Base-by-base conservation (phyloP, 768 basidiomycete genomes). In the Boletus pseudo-olivaceus region DNA sequence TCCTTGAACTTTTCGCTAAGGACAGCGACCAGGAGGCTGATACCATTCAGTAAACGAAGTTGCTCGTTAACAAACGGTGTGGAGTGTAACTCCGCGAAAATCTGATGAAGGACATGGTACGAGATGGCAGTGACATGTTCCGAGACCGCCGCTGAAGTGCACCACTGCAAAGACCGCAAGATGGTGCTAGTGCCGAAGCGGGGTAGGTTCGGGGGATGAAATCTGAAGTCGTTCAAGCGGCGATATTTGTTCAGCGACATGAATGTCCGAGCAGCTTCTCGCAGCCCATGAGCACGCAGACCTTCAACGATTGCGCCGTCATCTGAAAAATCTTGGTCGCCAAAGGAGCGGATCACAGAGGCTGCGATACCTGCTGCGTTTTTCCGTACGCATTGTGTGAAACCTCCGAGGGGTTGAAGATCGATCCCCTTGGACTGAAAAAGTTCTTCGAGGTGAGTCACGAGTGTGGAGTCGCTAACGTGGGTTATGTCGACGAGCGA, bases 11-110 rank as follows among this genome's bases (percentile, higher is more conserved):
- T 76, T 27, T 76, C 66, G 42, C 75, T 68, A 53, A 82, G 80
- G 38, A 81, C 77, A 4, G 93, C 78, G 42, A 93, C 76, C 79
- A 90, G 86, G 29, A 98, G 70, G 27, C 82, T 82, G 42, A 96
- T 72, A 2, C 83, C 80, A 51, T 91, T 86, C 38, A 94, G 64
- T 29, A 86, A 72, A 12, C 95, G 83, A 38, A 84, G 69, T 65
- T 95, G 90, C 66, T 96, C 92, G 66, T 91, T 90, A 56, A 96
- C 79, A 37, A 97, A 77, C 19, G 85, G 85, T 0, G 83, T 82
- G 10, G 72, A 67, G 54, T 89, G 81, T 9, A 93, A 72, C 38
- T 78, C 77, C 6, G 84, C 77, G 57, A 95, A 83, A 14, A 96
- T 76, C 47, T 82, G 80, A 54, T 88, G 86, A 27, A 92, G 67